Base-by-base conservation (phyloP, 768 basidiomycete species). In the Naganishia vaughanmartiniae region DNA sequence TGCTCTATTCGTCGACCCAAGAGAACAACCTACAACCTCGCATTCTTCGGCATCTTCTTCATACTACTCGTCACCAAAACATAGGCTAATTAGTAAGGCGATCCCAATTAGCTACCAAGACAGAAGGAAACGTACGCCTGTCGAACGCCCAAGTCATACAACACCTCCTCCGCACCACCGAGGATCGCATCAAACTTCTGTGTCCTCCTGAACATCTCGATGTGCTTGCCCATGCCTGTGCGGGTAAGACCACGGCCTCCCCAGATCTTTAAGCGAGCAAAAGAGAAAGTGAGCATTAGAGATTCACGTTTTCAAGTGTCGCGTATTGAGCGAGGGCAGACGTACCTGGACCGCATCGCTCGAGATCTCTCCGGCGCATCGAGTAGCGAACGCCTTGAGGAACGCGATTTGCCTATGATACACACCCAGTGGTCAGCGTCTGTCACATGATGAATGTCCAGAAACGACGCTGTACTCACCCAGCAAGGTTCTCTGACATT, bases 201-300 rank as follows among this genome's bases (percentile, higher is more conserved):
- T 33, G 78, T 80, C 36, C 78, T 67, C 68, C 77, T 77, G 76
- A 80, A 80, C 67, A 73, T 73, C 74, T 81, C 80, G 33, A 82
- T 76, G 54, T 76, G 70, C 66, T 77, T 77, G 65, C 79, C 78
- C 78, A 80, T 73, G 34, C 91, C 91, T 17, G 87, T 87, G 78
- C 85, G 85, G 31, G 92, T 92, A 70, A 93, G 87, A 57, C 90
- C 92, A 67, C 92, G 86, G 11, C 92, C 92, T 73, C 92, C 91
- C 73, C 92, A 92, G 73, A 92, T 86, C 84, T 72, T 31, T 70
- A 46, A 5, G 46, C 14, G 17, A 7, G 36, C 46, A 24, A 51
- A 24, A 7, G 19, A 21, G 48, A 12, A 51, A 42, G 34, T 42
- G 39, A 15, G 39, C 7, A 42, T 42, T 9, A 42, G 39, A 7